These are phyloP conservation scores for Patellifolia procumbens DNA, from an alignment of 179 eudicot genomes.

Conservation along the genomic window DNA sequence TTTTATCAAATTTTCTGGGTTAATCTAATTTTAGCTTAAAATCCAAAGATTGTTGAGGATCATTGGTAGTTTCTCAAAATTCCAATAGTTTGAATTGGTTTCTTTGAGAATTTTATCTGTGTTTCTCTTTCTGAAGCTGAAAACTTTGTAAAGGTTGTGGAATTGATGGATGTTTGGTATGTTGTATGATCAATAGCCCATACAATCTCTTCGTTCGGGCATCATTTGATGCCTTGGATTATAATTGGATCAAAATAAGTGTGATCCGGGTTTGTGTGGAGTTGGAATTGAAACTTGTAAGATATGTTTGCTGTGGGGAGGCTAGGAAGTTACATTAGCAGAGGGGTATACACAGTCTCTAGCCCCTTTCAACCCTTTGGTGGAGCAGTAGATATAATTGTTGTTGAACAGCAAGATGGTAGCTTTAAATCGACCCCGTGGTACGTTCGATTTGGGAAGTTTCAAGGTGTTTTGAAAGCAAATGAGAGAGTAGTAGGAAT, in stretches of 20 bases:
- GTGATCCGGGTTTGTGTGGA: slow-evolving; percentile 27
- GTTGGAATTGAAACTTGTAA: slow-evolving; percentile 14
- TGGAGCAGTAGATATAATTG: slow-evolving; percentile 95
- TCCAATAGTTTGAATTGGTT: slow-evolving; percentile 15
- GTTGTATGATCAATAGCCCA: slow-evolving; percentile 12
- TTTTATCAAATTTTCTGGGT: slow-evolving; percentile 4
- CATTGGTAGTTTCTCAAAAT: background rate
- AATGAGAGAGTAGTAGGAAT: slow-evolving; percentile 68
- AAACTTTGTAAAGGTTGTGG: background rate
- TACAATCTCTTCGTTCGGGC: background rate
- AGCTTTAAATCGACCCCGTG: slow-evolving; percentile 88
- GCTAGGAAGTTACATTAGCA: slow-evolving; percentile 72
- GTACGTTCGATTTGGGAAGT: slow-evolving; percentile 92
- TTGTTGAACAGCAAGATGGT: slow-evolving; percentile 88
- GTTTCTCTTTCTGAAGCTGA: background rate
- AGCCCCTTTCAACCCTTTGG: slow-evolving; percentile 91
- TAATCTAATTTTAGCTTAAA: slow-evolving; percentile 19
- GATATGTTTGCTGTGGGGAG: slow-evolving; percentile 82
- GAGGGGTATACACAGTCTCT: slow-evolving; percentile 68
- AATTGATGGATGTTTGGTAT: slow-evolving; percentile 6
- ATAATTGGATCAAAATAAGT: slow-evolving; percentile 24
- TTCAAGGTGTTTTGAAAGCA: slow-evolving; percentile 85
- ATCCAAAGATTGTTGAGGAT: background rate
- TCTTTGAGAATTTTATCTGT: background rate
- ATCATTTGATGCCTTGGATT: slow-evolving; percentile 9